Evolutionary conservation across 2,329 filamentous ascomycete species (phyloP).

Genomic region (Fusarium armeniacum): DNA sequence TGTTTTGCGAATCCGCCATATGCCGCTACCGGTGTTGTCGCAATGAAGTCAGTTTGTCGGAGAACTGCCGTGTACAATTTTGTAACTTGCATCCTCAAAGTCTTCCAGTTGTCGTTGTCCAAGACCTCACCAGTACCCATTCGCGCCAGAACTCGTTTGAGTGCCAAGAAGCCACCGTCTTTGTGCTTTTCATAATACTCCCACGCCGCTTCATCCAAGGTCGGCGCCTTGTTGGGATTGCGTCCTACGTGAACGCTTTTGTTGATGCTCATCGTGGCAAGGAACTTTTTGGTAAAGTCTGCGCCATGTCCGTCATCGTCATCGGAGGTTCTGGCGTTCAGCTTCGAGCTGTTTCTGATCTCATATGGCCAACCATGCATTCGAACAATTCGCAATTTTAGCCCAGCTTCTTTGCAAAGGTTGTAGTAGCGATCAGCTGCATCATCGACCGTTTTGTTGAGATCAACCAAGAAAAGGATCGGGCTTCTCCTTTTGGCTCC

Average conservation of each 20-base stretch:
- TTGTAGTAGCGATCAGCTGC: conserved; percentile 59
- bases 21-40: conserved; percentile 62
- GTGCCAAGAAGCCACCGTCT: conserved; percentile 50
- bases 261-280: conserved; percentile 48
- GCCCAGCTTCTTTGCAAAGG: conserved; percentile 55
- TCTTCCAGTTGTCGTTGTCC: conserved; percentile 49
- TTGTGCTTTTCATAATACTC: conserved; percentile 56
- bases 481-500: conserved; percentile 48
- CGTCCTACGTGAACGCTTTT: conserved; percentile 28
- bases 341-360: conserved; percentile 50
- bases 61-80: conserved; percentile 58
- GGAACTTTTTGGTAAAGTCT: conserved; percentile 57
- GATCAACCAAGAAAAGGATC: conserved; percentile 62
- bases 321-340: conserved; percentile 42
- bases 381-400: conserved; percentile 55
- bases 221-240: conserved; percentile 53
- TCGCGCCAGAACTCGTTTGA: conserved; percentile 56
- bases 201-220: conserved; percentile 61
- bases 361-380: conserved; percentile 60
- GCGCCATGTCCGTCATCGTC: conserved; percentile 15
- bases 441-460: conserved; percentile 63
- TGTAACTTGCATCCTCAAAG: conserved; percentile 52
- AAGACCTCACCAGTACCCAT: conserved; percentile 50
- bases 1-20: conserved; percentile 59
- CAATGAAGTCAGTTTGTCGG: conserved; percentile 59